Conservation (phyloP, 2,329 filamentous ascomycete genomes). For the Ceratocystis papillata region DNA sequence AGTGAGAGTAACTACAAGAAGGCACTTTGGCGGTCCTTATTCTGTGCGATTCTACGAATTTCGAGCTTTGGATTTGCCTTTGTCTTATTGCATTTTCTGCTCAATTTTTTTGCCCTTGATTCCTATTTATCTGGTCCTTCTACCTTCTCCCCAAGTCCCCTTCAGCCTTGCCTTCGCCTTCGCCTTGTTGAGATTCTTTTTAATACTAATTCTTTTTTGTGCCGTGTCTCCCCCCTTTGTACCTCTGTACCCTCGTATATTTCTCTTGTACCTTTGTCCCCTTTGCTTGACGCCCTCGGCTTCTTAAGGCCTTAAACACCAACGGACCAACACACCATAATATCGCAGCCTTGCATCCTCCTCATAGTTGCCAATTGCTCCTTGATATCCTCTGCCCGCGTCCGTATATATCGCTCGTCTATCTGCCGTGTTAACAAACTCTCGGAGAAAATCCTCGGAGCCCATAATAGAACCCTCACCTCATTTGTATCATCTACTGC, state of each 20-base stretch:
- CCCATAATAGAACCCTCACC: background rate
- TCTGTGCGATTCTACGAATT: slow-evolving; percentile 5
- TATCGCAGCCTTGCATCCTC: too few species aligned
- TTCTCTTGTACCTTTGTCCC: too few species aligned
- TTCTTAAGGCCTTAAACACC: too few species aligned
- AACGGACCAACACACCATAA: too few species aligned
- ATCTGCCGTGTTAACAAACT: background rate
- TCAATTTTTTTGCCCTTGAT: slow-evolving; percentile 3
- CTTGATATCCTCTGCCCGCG: too few species aligned
- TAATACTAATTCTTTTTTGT: background rate
- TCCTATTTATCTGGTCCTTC: background rate
- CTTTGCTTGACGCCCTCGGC: too few species aligned
- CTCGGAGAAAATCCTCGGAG: background rate
- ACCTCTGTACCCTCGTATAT: background rate
- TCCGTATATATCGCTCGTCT: background rate
- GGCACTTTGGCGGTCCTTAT: background rate
- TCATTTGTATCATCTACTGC: background rate
- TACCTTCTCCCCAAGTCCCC: background rate
- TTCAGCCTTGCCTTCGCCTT: background rate
- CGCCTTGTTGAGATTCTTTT: background rate
- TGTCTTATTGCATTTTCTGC: background rate
- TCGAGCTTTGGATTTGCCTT: slow-evolving; percentile 3
- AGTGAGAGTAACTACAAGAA: background rate
- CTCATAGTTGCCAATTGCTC: too few species aligned
- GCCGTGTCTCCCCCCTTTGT: background rate